Evolutionary conservation across 2,329 filamentous ascomycete species (phyloP), one percentile per base, ranked within the genome.

Genomic region (Ophiostoma novo-ulmi): DNA sequence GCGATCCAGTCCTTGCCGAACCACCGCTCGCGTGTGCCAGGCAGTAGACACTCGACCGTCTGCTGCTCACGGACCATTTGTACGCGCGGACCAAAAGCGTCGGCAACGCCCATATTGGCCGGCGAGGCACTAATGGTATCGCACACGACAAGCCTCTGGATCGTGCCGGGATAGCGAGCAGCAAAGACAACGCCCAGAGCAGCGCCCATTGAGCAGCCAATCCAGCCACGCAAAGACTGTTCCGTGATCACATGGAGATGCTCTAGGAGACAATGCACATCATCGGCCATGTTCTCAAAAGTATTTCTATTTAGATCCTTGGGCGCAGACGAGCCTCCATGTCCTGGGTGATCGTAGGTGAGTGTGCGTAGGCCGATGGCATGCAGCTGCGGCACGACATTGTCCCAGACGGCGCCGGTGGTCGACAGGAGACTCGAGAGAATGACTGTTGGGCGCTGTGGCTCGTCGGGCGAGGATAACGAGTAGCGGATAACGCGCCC

Each of bases 131-230:
- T 76, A 68, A 81, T 80, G 44, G 81, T 82, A 72, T 81, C 80
- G 74, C 80, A 82, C 44, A 81, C 76, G 26, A 80, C 75, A 3
- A 83, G 76, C 41, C 78, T 79, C 63, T 76, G 69, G 11, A 83
- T 76, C 2, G 80, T 61, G 31, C 78, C 78, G 3, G 81, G 81
- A 70, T 80, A 80, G 70, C 77, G 78, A 1, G 78, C 76, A 1
- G 77, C 77, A 72, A 82, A 83, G 65, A 78, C 78, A 38, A 82
- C 75, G 22, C 79, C 80, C 0, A 77, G 80, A 0, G 81, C 78
- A 1, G 80, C 81, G 31, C 82, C 82, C 77, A 84, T 81, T 17
- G 81, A 83, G 6, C 82, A 80, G 1, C 81, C 82, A 20, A 83
- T 76, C 81, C 81, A 83, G 6, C 78, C 77, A 69, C 80, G 75